Conservation (phyloP, 2,329 filamentous ascomycete genomes). For the Fusarium sp. region DNA sequence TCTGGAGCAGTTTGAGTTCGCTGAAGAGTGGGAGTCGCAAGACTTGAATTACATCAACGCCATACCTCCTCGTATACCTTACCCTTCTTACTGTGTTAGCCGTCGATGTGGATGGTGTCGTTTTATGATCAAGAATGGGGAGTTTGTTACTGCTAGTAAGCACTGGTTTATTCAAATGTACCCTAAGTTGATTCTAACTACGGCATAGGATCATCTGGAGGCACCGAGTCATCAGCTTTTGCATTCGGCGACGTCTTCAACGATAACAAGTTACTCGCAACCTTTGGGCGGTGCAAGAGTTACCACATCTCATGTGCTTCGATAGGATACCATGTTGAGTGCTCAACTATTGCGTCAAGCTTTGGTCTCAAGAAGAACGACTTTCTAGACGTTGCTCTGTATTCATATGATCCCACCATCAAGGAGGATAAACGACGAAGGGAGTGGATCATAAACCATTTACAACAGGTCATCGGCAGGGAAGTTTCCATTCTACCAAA, state of each 20-base stretch:
- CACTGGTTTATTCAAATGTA: background rate
- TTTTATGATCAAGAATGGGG: constrained; percentile 21
- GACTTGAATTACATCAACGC: constrained; percentile 8
- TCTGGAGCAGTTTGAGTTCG: constrained; percentile 23
- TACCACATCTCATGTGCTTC: constrained; percentile 23
- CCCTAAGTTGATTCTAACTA: background rate
- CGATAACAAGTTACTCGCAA: constrained; percentile 9
- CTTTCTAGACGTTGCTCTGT: constrained; percentile 10
- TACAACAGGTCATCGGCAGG: constrained; percentile 3
- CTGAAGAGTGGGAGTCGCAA: constrained; percentile 23
- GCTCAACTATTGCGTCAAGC: constrained; percentile 13
- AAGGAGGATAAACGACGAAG: constrained; percentile 15
- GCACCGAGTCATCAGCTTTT: constrained; percentile 16
- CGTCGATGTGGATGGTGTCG: constrained; percentile 34
- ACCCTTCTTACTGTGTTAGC: constrained; percentile 29
- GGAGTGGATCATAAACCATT: constrained; percentile 11
- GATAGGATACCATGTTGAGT: constrained; percentile 25
- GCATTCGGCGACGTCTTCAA: background rate
- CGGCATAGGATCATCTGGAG: constrained; percentile 10
- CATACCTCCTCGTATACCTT: constrained; percentile 12
- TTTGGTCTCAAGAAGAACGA: constrained; percentile 4
- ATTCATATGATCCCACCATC: constrained; percentile 27
- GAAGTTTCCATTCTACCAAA: constrained; percentile 14
- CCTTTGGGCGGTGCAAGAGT: constrained; percentile 22
- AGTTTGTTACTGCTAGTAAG: constrained; percentile 22